These are phyloP conservation scores for Podila minutissima DNA, from an alignment of 192 early-diverging fungal genomes.

Conservation along the genomic window DNA sequence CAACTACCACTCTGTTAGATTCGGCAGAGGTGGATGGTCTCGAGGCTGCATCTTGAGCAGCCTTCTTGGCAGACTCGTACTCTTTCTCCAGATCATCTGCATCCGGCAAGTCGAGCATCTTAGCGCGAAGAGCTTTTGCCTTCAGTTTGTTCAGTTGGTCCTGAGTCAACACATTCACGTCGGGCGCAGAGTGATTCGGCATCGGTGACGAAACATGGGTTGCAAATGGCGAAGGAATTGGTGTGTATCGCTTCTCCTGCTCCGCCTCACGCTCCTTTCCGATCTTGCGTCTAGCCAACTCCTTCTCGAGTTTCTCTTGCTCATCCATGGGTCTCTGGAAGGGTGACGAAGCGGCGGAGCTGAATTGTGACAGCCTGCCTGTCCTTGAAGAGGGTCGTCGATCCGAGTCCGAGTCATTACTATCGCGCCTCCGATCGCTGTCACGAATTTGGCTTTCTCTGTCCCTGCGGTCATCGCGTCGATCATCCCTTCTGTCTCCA, in stretches of 20 bases:
- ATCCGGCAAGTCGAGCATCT: slow-evolving; percentile 72
- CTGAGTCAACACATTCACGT: slow-evolving; percentile 8
- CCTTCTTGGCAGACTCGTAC: slow-evolving; percentile 69
- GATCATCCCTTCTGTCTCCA: slow-evolving; percentile 9
- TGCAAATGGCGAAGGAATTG: slow-evolving; percentile 45
- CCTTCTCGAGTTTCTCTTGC: slow-evolving; percentile 34
- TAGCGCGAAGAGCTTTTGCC: slow-evolving; percentile 84
- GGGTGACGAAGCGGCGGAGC: slow-evolving; percentile 46
- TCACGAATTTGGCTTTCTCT: background rate
- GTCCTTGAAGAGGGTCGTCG: slow-evolving; percentile 7
- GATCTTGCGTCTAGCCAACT: slow-evolving; percentile 20
- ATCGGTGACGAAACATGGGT: slow-evolving; percentile 46
- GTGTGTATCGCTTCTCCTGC: slow-evolving; percentile 33
- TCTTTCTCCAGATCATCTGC: slow-evolving; percentile 73
- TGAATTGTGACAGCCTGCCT: slow-evolving; percentile 38
- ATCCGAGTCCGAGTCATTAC: background rate
- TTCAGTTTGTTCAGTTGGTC: slow-evolving; percentile 89
- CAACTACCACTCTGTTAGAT: slow-evolving; percentile 43
- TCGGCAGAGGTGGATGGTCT: slow-evolving; percentile 13
- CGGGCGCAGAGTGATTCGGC: slow-evolving; percentile 29
- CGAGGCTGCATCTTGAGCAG: slow-evolving; percentile 42
- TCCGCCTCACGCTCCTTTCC: slow-evolving; percentile 43
- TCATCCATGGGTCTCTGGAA: slow-evolving; percentile 49
- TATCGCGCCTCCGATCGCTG: background rate
- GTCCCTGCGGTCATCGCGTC: slow-evolving; percentile 16